Percentiles rank a stretch among this genome's conserved stretches.
phyloP scores from a whole-genome alignment of 2,329 filamentous ascomycete species.

The Ceratocystis alfenasii region DNA sequence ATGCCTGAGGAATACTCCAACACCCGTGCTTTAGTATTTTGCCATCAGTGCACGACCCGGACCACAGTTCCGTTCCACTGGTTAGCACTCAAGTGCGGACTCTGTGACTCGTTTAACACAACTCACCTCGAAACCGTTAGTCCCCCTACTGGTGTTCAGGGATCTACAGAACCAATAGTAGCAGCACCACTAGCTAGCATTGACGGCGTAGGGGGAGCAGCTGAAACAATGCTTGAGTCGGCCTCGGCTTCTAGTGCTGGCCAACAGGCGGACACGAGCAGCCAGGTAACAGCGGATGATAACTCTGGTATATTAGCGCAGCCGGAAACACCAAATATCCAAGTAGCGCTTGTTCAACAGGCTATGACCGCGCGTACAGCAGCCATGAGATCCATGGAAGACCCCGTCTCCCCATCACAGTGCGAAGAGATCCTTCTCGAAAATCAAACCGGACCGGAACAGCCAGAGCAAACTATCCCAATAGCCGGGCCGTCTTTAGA shows the following conservation, averaged over 20 bases:
- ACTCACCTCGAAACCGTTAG: constrained; percentile 28
- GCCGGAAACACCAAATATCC: constrained; percentile 22
- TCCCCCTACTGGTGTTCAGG: neutral
- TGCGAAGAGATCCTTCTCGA: neutral
- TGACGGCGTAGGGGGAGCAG: neutral
- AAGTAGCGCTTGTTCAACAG: constrained; percentile 26
- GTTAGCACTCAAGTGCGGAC: constrained; percentile 79
- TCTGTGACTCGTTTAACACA: constrained; percentile 60
- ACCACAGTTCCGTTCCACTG: constrained; percentile 85
- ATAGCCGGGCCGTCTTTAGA: neutral
- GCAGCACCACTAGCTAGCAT: neutral
- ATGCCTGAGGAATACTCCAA: constrained; percentile 78
- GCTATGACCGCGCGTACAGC: constrained; percentile 20
- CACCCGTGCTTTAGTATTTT: constrained; percentile 72
- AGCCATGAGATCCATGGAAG: constrained; percentile 4
- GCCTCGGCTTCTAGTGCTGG: neutral
- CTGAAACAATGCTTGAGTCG: neutral
- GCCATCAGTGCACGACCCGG: constrained; percentile 88
- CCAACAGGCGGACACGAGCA: neutral
- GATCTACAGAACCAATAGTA: constrained; percentile 2
- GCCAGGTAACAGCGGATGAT: neutral
- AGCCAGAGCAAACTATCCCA: neutral
- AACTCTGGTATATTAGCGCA: neutral
- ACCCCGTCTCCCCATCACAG: neutral
- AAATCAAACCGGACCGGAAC: too few species aligned